phyloP scores from a whole-genome alignment of 2,329 filamentous ascomycete genomes.

The Talaromyces sp. region DNA sequence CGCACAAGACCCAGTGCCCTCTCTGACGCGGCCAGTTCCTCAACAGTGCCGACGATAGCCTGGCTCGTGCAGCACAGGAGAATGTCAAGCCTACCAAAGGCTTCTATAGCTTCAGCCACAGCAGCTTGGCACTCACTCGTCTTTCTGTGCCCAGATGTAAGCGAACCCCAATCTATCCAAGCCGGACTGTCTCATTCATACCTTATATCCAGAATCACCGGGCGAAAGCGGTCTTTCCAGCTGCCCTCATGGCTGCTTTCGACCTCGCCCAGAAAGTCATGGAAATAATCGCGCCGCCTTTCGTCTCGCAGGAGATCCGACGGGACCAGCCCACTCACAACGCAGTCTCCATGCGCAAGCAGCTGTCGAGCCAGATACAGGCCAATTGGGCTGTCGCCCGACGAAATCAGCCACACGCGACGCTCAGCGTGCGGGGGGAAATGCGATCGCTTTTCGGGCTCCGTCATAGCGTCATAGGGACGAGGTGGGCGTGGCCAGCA shows the following conservation, averaged over 20 bases:
- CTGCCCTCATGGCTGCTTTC: conserved; percentile 61
- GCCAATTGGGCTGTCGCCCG: conserved; percentile 76
- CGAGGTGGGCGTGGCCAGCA: conserved; percentile 18
- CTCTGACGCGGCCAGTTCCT: conserved; percentile 73
- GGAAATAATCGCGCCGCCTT: conserved; percentile 70
- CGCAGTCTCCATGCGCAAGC: conserved; percentile 85
- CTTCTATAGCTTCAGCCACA: conserved; percentile 76
- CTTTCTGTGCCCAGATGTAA: conserved; percentile 35
- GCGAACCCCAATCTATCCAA: neutral
- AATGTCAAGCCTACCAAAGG: conserved; percentile 85
- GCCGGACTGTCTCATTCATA: conserved; percentile 20
- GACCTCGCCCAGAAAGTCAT: conserved; percentile 64
- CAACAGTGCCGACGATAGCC: conserved; percentile 83
- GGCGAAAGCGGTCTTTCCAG: conserved; percentile 72
- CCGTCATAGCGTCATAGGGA: conserved; percentile 27
- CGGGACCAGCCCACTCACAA: conserved; percentile 76
- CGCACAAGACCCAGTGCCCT: conserved; percentile 73
- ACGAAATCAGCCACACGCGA: conserved; percentile 88
- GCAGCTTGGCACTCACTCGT: conserved; percentile 75
- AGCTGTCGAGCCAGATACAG: conserved; percentile 76
- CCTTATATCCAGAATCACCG: conserved; percentile 56
- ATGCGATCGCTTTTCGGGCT: conserved; percentile 37
- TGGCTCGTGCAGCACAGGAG: conserved; percentile 85
- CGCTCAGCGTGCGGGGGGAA: conserved; percentile 62
- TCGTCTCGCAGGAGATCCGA: conserved; percentile 70